Base-by-base conservation (phyloP, 2,329 filamentous ascomycete genomes). In the Colletotrichum phormii region DNA sequence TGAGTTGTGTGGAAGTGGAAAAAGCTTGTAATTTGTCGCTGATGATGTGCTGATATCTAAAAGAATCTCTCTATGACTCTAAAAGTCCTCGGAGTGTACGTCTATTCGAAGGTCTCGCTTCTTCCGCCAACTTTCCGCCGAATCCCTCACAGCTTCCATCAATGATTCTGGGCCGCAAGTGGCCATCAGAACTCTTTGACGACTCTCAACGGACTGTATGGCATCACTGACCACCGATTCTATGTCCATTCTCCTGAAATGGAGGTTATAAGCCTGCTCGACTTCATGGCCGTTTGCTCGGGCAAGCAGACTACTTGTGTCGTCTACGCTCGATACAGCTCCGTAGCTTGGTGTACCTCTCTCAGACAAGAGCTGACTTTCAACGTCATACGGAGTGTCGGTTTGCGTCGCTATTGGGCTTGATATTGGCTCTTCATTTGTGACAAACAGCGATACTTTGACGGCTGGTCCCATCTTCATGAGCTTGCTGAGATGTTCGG, bases 81-180 rank as follows among this genome's bases (percentile, higher is more conserved):
- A n/a, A 26, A 69, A 69, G 11, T 24, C 63, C 24, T 64, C 67
- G n/a, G 51, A 69, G 24, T 69, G 67, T 35, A 64, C n/a, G 8
- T 69, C 53, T 35, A 69, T 69, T 15, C 49, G 12, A 29, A 58
- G 18, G 35, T 42, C 26, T 35, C 42, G 42, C 60, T 29, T 12
- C 51, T 64, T 3, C 63, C n/a, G 51, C 24, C 37, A 37, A 12
- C 18, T 61, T 7, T 29, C 67, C 22, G 60, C 24, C 6, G 67
- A 35, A 31, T 64, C 24, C 51, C 31, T 46, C 5, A 69, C 60
- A 18, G 55, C 29, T 37, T 69, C 60, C 13, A 51, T 64, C 7
- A 69, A 29, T 9, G 60, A 58, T 57, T 58, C 29, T n/a, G 67
- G 67, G 9, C 67, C 67, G 8, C 67, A 69, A 7, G 59, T 29